Base-by-base conservation (phyloP, 2,329 filamentous ascomycete genomes). In the Diaporthe batatas region DNA sequence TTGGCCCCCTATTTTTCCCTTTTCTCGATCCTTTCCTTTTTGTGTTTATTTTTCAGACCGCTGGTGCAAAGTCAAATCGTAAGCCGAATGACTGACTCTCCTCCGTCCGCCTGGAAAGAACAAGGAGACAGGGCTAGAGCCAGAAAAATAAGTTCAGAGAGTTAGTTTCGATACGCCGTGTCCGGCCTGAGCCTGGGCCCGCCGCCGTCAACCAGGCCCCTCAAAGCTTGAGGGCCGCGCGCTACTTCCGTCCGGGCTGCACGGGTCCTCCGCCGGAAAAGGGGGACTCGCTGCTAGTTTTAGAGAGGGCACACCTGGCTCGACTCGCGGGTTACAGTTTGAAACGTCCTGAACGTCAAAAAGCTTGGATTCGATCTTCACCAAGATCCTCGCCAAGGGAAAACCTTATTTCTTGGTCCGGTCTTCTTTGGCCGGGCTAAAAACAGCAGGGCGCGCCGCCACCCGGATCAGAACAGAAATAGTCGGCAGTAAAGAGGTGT, bases 281-380 rank as follows among this genome's bases (percentile, higher is more conserved):
- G 29, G 23, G 58, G 23, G 16, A 62, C 7, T 49, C 10, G 14
- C n/a, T 23, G 47, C n/a, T 39, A 12, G 8, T 55, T 14, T 14
- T 14, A 42, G 42, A 32, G 29, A 55, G 18, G 29, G 53, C 53
- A 34, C 29, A 34, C 8, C 57, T 21, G 58, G 39, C 11, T n/a
- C 23, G 58, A 51, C 59, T 65, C 59, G 59, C 59, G 44, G 59
- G 59, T 65, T 65, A 65, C 59, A 65, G 59, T 65, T 65, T 65
- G 59, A 65, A 65, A 65, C 59, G 59, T 65, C 29, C 59, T 65
- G 44, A 51, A 65, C 59, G 59, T 65, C 59, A 51, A 65, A 65
- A 65, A 65, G 59, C 59, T 65, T 65, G 44, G 59, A 51, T 47
- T 51, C 29, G 59, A 65, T 65, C 59, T 23, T 65, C 44, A 65